Base-by-base conservation (phyloP, 495 filamentous ascomycete genomes). In the Pyrenopolyporus hunteri region DNA sequence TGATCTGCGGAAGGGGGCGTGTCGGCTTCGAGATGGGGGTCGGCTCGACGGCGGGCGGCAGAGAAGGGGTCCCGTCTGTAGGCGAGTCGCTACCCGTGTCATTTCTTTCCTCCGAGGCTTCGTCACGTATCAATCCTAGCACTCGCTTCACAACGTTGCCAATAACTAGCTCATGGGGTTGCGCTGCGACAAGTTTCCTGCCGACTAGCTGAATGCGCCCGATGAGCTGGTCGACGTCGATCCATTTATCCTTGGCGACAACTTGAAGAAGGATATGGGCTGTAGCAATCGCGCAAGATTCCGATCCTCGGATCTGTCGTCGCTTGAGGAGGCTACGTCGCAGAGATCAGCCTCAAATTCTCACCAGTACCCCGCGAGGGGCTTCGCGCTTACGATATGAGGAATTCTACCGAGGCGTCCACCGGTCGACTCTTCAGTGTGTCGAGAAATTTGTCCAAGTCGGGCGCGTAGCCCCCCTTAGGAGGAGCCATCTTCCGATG, bases 131-230 rank as follows among this genome's bases (percentile, higher is more conserved):
- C 44, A 98, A 80, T 31, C 91, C 92, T 16, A 98, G 77, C 13
- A 97, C 89, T 52, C 94, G 87, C 49, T 93, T 83, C 25, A 96
- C 90, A 65, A 98, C 89, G 64, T 98, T 98, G 40, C 93, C 93
- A 19, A 97, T 92, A 2, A 89, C 91, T 67, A 95, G 85, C 75
- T 97, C 94, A 13, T 87, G 80, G 10, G 94, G 93, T 58, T 94
- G 91, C 8, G 94, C 92, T 31, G 86, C 81, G 29, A 86, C 84
- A 31, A 98, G 80, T 44, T 84, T 82, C 53, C 83, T 81, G 25
- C 93, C 94, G 33, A 92, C 83, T 37, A 81, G 79, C 54, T 89
- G 87, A 53, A 98, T 84, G 39, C 87, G 85, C 49, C 87, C 81
- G 25, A 97, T 83, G 46, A 98, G 85, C 70, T 86, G 87, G 22